phyloP scores from a whole-genome alignment of 805 yeast genomes.

The Scheffersomyces lignosus region DNA sequence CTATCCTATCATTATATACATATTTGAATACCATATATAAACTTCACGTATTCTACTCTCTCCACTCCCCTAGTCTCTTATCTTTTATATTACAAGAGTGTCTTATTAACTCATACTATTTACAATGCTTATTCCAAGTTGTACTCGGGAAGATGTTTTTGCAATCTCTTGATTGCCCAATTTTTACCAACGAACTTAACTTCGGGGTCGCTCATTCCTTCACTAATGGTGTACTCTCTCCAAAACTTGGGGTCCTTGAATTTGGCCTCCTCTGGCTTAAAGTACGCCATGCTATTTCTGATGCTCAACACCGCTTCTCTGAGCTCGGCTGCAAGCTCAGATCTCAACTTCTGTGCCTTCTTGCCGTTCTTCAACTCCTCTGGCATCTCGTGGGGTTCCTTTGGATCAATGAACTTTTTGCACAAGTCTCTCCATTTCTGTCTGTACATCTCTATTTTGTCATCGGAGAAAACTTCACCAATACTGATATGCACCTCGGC shows the following conservation, averaged over 20 bases:
- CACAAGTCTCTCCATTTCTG: conserved; percentile 68
- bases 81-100: no score
- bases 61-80: neutral
- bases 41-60: neutral
- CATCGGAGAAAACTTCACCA: conserved; percentile 70
- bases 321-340: conserved; percentile 65
- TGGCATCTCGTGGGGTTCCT: conserved; percentile 58
- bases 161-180: conserved; percentile 79
- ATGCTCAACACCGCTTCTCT: conserved; percentile 61
- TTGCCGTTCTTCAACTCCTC: conserved; percentile 61
- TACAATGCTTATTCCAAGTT: conserved; percentile 12
- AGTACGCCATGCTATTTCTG: conserved; percentile 37
- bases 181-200: conserved; percentile 73
- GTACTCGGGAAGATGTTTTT: conserved; percentile 44
- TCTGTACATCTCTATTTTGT: conserved; percentile 59
- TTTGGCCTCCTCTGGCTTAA: conserved; percentile 65
- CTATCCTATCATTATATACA: neutral
- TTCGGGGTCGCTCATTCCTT: conserved; percentile 68
- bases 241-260: conserved; percentile 73
- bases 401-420: conserved; percentile 49
- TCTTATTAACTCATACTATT: no score
- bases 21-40: neutral
- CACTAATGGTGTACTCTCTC: conserved; percentile 62
- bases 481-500: conserved; percentile 66
- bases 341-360: conserved; percentile 66